Conservation (phyloP, 345 rosid species). For the Salix brachista region DNA sequence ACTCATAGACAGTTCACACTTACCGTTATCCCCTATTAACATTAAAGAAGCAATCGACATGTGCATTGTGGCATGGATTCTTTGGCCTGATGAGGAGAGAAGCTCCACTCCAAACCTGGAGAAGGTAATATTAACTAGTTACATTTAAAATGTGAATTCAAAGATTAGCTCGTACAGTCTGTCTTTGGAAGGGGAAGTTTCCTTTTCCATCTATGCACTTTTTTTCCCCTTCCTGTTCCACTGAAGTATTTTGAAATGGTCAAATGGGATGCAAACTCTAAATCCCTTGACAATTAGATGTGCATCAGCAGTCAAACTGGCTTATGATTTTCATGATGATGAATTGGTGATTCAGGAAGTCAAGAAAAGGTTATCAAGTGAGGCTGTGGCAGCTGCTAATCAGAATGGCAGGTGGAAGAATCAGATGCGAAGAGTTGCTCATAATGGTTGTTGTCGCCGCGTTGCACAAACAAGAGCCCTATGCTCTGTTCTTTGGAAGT, state of each 20-base stretch:
- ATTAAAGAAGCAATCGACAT: conserved; percentile 62
- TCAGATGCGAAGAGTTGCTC: conserved; percentile 90
- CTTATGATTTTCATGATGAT: conserved; percentile 25
- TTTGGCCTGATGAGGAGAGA: conserved; percentile 98
- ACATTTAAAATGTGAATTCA: not conserved
- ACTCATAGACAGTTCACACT: conserved; percentile 48
- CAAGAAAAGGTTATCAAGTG: conserved; percentile 75
- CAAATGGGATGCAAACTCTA: not conserved
- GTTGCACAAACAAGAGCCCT: conserved; percentile 82
- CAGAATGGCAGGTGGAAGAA: conserved; percentile 90
- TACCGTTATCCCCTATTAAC: conserved; percentile 46
- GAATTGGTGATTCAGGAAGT: conserved; percentile 62
- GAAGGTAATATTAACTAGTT: conserved; percentile 47
- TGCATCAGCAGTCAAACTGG: conserved; percentile 11
- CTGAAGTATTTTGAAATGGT: not conserved
- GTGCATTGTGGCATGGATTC: conserved; percentile 79
- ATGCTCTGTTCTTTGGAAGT: conserved; percentile 77
- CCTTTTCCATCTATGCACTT: not conserved
- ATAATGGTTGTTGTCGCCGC: conserved; percentile 92
- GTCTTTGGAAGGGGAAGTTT: not conserved
- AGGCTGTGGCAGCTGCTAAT: conserved; percentile 83
- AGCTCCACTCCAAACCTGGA: conserved; percentile 78
- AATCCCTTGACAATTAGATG: not conserved
- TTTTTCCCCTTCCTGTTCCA: not conserved
- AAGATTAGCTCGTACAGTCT: not conserved